A percentile compares a stretch with the other conserved stretches of the same genome.
These are phyloP conservation scores for Penicillium sumatraense DNA, from an alignment of 2,329 filamentous ascomycete species.

Conservation along the genomic window DNA sequence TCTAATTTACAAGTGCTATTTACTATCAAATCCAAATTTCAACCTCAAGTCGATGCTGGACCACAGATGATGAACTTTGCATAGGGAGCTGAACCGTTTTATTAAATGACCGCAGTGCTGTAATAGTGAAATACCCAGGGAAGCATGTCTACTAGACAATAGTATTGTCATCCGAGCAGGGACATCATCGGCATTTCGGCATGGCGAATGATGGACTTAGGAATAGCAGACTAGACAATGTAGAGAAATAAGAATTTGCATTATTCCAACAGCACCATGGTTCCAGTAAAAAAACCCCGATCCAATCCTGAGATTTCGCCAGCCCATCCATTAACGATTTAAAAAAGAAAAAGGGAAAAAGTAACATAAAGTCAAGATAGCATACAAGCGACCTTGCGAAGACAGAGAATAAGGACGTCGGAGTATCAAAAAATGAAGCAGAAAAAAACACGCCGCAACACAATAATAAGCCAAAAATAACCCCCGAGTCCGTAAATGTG, in stretches of 20 bases:
- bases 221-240: neutral
- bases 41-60: too few species aligned
- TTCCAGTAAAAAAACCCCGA: slow-evolving; percentile 28
- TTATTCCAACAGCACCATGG: slow-evolving; percentile 30
- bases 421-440: slow-evolving; percentile 22
- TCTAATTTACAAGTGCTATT: neutral
- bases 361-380: slow-evolving; percentile 22
- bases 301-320: slow-evolving; percentile 38
- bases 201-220: too few species aligned
- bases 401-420: slow-evolving; percentile 20
- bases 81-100: too few species aligned
- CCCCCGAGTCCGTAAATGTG: neutral
- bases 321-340: slow-evolving; percentile 33
- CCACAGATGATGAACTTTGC: too few species aligned
- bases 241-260: slow-evolving; percentile 17
- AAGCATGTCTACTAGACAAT: too few species aligned
- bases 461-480: neutral
- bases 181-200: too few species aligned
- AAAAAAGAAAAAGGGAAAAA: too few species aligned
- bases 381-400: slow-evolving; percentile 7
- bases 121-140: too few species aligned
- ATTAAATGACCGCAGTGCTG: too few species aligned
- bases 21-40: too few species aligned
- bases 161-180: too few species aligned
- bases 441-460: slow-evolving; percentile 17